Evolutionary conservation across 495 filamentous ascomycete species (phyloP).

Genomic region (Amorphotheca resinae): DNA sequence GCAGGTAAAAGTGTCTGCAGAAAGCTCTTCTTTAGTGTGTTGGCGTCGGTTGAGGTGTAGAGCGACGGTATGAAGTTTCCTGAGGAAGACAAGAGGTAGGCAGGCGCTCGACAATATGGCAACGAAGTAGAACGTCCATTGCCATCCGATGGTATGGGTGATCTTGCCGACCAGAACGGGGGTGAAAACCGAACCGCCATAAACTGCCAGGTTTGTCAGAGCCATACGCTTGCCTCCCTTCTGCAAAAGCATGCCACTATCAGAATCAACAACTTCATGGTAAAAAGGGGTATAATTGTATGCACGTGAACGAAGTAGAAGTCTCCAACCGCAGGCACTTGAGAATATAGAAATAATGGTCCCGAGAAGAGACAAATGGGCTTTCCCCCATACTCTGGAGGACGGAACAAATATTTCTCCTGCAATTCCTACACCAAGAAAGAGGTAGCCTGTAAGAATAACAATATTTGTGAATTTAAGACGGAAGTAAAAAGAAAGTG

Average conservation of each 20-base stretch:
- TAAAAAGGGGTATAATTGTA: too few species aligned
- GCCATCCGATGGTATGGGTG: conserved; percentile 60
- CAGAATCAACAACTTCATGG: too few species aligned
- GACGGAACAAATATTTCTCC: conserved; percentile 76
- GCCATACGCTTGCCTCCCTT: conserved; percentile 78
- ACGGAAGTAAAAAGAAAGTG: conserved; percentile 45
- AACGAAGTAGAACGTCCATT: conserved; percentile 67
- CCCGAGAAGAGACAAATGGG: conserved; percentile 76
- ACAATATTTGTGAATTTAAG: conserved; percentile 54
- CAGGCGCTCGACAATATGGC: conserved; percentile 55
- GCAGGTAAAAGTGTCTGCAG: conserved; percentile 52
- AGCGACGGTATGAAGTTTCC: conserved; percentile 68
- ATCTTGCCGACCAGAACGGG: conserved; percentile 83
- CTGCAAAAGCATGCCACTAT: not conserved
- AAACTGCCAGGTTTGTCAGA: conserved; percentile 74
- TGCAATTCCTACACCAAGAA: conserved; percentile 69
- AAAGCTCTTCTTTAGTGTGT: conserved; percentile 38
- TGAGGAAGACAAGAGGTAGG: conserved; percentile 56
- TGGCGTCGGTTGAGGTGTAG: conserved; percentile 32
- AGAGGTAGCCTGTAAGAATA: conserved; percentile 74
- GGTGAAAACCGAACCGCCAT: conserved; percentile 86
- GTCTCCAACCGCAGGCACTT: conserved; percentile 56
- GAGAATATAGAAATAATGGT: conserved; percentile 59
- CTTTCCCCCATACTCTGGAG: conserved; percentile 84
- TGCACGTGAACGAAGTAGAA: conserved; percentile 63